Conservation (phyloP, 1,284 basidiomycete genomes). For the Pyrrhoderma noxium region DNA sequence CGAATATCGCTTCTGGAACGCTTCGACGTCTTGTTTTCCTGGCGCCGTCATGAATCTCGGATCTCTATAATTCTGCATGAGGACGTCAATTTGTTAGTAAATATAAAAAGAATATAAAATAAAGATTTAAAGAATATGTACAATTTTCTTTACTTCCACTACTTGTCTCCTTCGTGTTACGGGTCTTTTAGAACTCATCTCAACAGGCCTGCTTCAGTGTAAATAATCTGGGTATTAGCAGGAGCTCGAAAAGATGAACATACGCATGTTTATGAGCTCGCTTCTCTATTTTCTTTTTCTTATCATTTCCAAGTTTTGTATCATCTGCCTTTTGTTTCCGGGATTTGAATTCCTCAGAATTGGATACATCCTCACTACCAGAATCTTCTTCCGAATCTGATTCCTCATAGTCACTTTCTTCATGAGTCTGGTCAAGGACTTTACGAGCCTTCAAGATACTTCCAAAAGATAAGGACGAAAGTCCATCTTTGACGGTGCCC, state of each 20-base stretch:
- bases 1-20: conserved; percentile 70
- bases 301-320: conserved; percentile 16
- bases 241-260: conserved; percentile 28
- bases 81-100: neutral
- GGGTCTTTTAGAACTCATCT: conserved; percentile 81
- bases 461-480: conserved; percentile 56
- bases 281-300: conserved; percentile 39
- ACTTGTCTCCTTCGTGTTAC: conserved; percentile 75
- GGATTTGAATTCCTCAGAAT: conserved; percentile 23
- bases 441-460: conserved; percentile 59
- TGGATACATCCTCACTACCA: neutral
- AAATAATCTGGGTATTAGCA: conserved; percentile 6
- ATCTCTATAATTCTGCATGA: conserved; percentile 67
- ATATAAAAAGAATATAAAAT: neutral
- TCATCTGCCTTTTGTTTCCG: conserved; percentile 19
- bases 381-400: conserved; percentile 25
- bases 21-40: conserved; percentile 52
- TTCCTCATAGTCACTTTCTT: conserved; percentile 29
- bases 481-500: conserved; percentile 30
- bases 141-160: conserved; percentile 62
- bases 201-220: conserved; percentile 54
- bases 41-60: conserved; percentile 83
- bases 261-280: conserved; percentile 86
- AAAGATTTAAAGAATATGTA: conserved; percentile 30
- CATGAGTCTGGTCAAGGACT: conserved; percentile 38